A percentile compares a stretch with the other conserved stretches of the same genome.
Evolutionary conservation across 2,329 filamentous ascomycete genomes (phyloP).

Genomic region (Stachybotrys echinatus): DNA sequence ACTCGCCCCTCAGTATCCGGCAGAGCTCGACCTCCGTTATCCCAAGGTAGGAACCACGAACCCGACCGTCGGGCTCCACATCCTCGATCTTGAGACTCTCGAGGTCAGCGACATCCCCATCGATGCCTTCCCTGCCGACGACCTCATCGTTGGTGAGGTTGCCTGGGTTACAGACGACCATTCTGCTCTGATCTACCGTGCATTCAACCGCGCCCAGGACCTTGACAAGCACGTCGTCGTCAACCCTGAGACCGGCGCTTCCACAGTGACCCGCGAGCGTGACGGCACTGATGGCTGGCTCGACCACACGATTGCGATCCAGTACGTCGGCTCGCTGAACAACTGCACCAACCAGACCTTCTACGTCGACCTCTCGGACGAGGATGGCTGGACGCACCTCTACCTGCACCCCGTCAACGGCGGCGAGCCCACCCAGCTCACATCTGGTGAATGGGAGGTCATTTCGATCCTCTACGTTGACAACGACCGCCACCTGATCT

Average conservation of each 20-base stretch:
- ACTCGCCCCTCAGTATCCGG: constrained; percentile 55
- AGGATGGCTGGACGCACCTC: constrained; percentile 64
- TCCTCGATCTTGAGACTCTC: constrained; percentile 47
- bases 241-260: constrained; percentile 40
- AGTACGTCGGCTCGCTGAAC: constrained; percentile 45
- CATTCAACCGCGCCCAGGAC: constrained; percentile 66
- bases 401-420: constrained; percentile 58
- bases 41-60: constrained; percentile 66
- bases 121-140: constrained; percentile 52
- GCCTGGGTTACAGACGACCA: constrained; percentile 61
- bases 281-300: constrained; percentile 59
- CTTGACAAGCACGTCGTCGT: constrained; percentile 57
- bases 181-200: constrained; percentile 56
- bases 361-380: constrained; percentile 63
- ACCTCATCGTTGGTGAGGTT: constrained; percentile 63
- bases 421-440: constrained; percentile 51
- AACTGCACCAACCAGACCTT: constrained; percentile 33
- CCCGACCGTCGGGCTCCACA: constrained; percentile 55
- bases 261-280: constrained; percentile 47
- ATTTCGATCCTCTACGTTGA: constrained; percentile 55
- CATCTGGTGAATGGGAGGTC: constrained; percentile 62
- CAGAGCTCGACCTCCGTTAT: constrained; percentile 58
- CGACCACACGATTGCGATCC: constrained; percentile 51
- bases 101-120: constrained; percentile 42
- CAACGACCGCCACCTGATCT: constrained; percentile 47